A percentile compares a stretch with the other conserved stretches of the same genome.
phyloP scores from a whole-genome alignment of 805 yeast genomes.

The Saccharomycopsis fibuligera region DNA sequence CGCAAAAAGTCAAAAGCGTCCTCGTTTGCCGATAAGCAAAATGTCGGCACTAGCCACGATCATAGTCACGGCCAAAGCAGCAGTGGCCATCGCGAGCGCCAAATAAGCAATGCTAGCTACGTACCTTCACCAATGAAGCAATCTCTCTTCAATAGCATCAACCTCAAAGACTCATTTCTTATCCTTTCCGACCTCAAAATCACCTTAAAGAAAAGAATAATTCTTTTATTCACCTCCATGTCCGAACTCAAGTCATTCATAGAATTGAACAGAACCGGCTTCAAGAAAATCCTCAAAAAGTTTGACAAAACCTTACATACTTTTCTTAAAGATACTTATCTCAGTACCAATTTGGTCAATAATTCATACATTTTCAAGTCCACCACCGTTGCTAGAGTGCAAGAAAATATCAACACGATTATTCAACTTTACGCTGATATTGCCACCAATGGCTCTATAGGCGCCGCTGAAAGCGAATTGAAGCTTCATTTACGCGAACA shows the following conservation, averaged over 20 bases:
- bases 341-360: slow-evolving; percentile 34
- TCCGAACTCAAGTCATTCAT: slow-evolving; percentile 79
- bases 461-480: slow-evolving; percentile 43
- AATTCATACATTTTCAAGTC: slow-evolving; percentile 40
- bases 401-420: slow-evolving; percentile 45
- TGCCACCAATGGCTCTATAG: slow-evolving; percentile 33
- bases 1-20: background rate
- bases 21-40: background rate
- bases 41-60: background rate
- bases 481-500: slow-evolving; percentile 65
- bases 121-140: slow-evolving; percentile 1
- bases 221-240: slow-evolving; percentile 61
- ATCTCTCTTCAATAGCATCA: slow-evolving; percentile 13
- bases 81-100: no score
- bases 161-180: slow-evolving; percentile 24
- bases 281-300: slow-evolving; percentile 83
- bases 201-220: slow-evolving; percentile 47
- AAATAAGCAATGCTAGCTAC: no score
- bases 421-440: slow-evolving; percentile 50
- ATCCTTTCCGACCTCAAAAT: slow-evolving; percentile 41
- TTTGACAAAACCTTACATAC: slow-evolving; percentile 79
- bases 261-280: slow-evolving; percentile 83
- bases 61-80: background rate
- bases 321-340: slow-evolving; percentile 51
- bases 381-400: slow-evolving; percentile 42